These are phyloP conservation scores for Starmerella sp. DNA, from an alignment of 805 yeast species.

Conservation along the genomic window DNA sequence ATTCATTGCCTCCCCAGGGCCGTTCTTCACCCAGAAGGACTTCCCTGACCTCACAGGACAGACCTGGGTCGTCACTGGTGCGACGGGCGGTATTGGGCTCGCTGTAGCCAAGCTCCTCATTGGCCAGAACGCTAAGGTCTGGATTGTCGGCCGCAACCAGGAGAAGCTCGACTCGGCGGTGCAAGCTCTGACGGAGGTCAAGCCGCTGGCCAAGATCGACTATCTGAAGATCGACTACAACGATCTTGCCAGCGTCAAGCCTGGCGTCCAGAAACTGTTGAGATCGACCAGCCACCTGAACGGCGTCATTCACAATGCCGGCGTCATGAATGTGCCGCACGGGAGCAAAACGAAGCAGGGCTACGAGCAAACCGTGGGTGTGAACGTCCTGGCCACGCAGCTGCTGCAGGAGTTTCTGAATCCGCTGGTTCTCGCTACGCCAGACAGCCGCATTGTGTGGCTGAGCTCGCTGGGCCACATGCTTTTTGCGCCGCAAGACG, in stretches of 20 bases:
- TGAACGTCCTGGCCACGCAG: conserved; percentile 38
- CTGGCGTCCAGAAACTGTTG: conserved; percentile 17
- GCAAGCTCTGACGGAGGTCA: conserved; percentile 23
- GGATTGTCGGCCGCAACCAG: conserved; percentile 31
- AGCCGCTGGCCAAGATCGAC: conserved; percentile 21
- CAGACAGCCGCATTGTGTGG: conserved; percentile 37
- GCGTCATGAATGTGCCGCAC: conserved; percentile 26
- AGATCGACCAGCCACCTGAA: conserved; percentile 7
- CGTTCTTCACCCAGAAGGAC: conserved; percentile 5
- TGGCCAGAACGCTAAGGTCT: conserved; percentile 27
- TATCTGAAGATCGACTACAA: conserved; percentile 18
- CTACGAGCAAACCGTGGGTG: conserved; percentile 37
- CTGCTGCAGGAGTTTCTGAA: conserved; percentile 31
- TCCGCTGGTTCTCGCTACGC: conserved; percentile 32
- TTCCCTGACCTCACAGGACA: conserved; percentile 30
- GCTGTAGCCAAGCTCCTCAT: conserved; percentile 11
- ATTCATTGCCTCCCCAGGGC: background rate
- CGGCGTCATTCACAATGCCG: conserved; percentile 25
- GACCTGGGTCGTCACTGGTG: conserved; percentile 25
- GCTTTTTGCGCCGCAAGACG: conserved; percentile 25
- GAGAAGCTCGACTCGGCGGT: conserved; percentile 29
- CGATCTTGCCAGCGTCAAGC: conserved; percentile 23
- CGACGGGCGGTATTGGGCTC: conserved; percentile 22
- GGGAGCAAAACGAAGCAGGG: conserved; percentile 36
- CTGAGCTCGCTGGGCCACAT: conserved; percentile 34